phyloP scores from a whole-genome alignment of 140 eudicot species.

The Cichorium intybus region DNA sequence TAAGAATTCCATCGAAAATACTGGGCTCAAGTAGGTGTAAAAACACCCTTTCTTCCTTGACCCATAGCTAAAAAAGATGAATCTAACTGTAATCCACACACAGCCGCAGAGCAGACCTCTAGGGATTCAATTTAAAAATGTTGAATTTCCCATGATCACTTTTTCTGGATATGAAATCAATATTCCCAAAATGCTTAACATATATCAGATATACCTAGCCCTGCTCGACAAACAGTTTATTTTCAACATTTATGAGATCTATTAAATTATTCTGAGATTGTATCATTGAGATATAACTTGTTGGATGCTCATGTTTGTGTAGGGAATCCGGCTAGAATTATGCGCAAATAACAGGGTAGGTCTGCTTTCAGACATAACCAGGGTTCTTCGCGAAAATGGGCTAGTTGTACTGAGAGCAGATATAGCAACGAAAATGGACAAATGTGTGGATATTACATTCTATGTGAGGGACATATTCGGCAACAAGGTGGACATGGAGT shows the following conservation, averaged over 20 bases:
- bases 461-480: conserved; percentile 69
- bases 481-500: conserved; percentile 56
- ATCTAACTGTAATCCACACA: not conserved
- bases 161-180: not conserved
- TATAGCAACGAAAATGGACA: conserved; percentile 56
- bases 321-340: conserved; percentile 70
- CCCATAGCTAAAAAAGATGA: too few species aligned
- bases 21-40: too few species aligned
- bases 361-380: conserved; percentile 72
- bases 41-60: too few species aligned
- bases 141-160: not conserved
- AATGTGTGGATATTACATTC: conserved; percentile 55
- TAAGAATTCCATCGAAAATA: too few species aligned
- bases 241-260: not conserved
- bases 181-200: not conserved
- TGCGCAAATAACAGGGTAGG: conserved; percentile 70
- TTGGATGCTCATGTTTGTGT: conserved; percentile 20
- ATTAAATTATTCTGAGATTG: not conserved
- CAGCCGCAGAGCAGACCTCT: not conserved
- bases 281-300: not conserved
- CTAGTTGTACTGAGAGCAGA: conserved; percentile 72
- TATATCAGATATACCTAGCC: not conserved
- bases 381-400: conserved; percentile 76
- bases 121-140: too few species aligned
- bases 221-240: not conserved